These are phyloP conservation scores for Cicer pinnatifidum DNA, from an alignment of 306 rosid genomes.

Conservation along the genomic window DNA sequence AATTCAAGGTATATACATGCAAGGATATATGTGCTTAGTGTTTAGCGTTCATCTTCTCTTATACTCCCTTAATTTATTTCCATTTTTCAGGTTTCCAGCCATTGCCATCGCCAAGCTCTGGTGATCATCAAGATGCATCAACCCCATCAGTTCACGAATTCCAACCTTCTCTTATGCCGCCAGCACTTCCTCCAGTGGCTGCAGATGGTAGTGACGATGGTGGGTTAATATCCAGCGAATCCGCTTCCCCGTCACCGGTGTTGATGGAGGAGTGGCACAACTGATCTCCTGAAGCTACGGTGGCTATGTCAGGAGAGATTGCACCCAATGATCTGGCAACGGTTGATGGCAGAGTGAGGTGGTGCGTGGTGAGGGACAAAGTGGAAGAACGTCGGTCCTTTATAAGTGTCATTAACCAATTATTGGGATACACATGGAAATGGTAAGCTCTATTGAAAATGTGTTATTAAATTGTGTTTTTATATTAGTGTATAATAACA, in stretches of 20 bases:
- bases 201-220: neutral
- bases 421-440: slow-evolving; percentile 38
- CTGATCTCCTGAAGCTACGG: no score
- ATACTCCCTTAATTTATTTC: neutral
- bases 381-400: slow-evolving; percentile 30
- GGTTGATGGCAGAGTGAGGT: slow-evolving; percentile 34
- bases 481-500: neutral
- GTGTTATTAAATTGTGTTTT: neutral
- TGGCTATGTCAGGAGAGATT: neutral
- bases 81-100: slow-evolving; percentile 37
- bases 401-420: slow-evolving; percentile 35
- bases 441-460: slow-evolving; percentile 26
- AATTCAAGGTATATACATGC: slow-evolving; percentile 37
- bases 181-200: slow-evolving; percentile 2
- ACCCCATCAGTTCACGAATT: neutral
- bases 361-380: slow-evolving; percentile 48
- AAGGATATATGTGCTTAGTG: neutral
- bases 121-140: neutral
- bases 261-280: neutral
- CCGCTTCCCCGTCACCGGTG: slow-evolving; percentile 10
- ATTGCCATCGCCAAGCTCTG: slow-evolving; percentile 35
- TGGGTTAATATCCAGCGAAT: neutral
- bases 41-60: neutral
- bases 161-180: slow-evolving; percentile 4
- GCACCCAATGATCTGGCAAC: slow-evolving; percentile 5